A percentile compares a stretch with the other conserved stretches of the same genome.
Conservation (phyloP, 1,284 basidiomycete species). For the Pseudozyma thailandica region DNA sequence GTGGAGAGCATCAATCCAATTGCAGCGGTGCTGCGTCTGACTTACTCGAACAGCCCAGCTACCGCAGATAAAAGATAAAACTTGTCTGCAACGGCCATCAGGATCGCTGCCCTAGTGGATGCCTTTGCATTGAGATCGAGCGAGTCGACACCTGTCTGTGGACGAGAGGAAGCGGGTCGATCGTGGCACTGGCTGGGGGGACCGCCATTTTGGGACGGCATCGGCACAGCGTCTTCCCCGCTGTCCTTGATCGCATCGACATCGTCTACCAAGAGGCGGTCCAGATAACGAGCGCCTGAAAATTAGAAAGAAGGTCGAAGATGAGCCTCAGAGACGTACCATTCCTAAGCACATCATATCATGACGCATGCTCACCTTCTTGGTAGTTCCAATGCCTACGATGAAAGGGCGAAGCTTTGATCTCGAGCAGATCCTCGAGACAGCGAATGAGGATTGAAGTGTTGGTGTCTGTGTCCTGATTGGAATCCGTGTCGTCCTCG, state of each 20-base stretch:
- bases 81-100: slow-evolving; percentile 70
- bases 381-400: slow-evolving; percentile 83
- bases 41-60: slow-evolving; percentile 82
- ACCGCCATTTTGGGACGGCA: neutral
- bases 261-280: slow-evolving; percentile 80
- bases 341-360: no score
- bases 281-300: slow-evolving; percentile 79
- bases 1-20: no score
- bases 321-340: no score
- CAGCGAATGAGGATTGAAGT: slow-evolving; percentile 74
- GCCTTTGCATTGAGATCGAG: slow-evolving; percentile 32
- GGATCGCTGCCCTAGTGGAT: slow-evolving; percentile 34
- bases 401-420: slow-evolving; percentile 76
- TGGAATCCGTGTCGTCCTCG: neutral
- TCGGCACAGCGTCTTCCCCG: neutral
- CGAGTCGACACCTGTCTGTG: slow-evolving; percentile 55
- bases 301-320: no score
- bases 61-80: slow-evolving; percentile 87
- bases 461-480: neutral
- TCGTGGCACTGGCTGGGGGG: slow-evolving; percentile 5
- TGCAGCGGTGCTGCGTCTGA: no score
- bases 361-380: slow-evolving; percentile 72
- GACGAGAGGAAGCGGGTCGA: slow-evolving; percentile 76
- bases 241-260: slow-evolving; percentile 70
- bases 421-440: slow-evolving; percentile 77